A percentile compares a stretch with the other conserved stretches of the same genome.
Conservation (phyloP, 495 filamentous ascomycete genomes). For the Neurospora sp. region DNA sequence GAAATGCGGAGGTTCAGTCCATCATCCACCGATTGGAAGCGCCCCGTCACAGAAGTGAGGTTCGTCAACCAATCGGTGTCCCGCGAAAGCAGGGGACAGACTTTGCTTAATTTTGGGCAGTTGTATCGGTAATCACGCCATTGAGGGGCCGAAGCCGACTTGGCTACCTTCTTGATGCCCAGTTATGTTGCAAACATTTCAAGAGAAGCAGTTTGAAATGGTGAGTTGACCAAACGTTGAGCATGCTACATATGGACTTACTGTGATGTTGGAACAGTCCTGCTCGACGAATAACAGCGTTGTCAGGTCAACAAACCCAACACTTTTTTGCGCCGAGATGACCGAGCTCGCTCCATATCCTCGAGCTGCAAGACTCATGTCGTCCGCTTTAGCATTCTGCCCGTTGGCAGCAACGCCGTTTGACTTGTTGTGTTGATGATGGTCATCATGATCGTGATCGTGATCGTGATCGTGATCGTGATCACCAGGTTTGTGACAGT, state of each 20-base stretch:
- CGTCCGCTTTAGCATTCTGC: constrained; percentile 20
- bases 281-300: constrained; percentile 56
- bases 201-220: constrained; percentile 4
- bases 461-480: constrained; percentile 21
- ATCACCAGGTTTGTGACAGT: constrained; percentile 79
- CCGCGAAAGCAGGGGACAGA: constrained; percentile 19
- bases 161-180: constrained; percentile 85
- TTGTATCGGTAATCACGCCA: constrained; percentile 84
- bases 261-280: constrained; percentile 56
- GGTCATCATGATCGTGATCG: constrained; percentile 11
- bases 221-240: constrained; percentile 2
- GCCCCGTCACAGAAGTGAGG: constrained; percentile 21
- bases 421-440: not conserved
- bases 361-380: constrained; percentile 43
- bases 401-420: constrained; percentile 1
- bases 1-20: constrained; percentile 37
- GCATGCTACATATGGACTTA: constrained; percentile 33
- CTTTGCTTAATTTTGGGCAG: constrained; percentile 60
- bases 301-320: constrained; percentile 72
- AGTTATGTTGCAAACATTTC: not conserved
- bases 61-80: constrained; percentile 12
- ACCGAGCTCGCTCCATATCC: constrained; percentile 68
- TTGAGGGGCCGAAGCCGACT: constrained; percentile 40
- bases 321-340: constrained; percentile 50
- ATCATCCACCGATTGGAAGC: constrained; percentile 16